A percentile compares a stretch with the other conserved stretches of the same genome.
Conservation (phyloP, 106 monocot species). For the Narthecium ossifragum region DNA sequence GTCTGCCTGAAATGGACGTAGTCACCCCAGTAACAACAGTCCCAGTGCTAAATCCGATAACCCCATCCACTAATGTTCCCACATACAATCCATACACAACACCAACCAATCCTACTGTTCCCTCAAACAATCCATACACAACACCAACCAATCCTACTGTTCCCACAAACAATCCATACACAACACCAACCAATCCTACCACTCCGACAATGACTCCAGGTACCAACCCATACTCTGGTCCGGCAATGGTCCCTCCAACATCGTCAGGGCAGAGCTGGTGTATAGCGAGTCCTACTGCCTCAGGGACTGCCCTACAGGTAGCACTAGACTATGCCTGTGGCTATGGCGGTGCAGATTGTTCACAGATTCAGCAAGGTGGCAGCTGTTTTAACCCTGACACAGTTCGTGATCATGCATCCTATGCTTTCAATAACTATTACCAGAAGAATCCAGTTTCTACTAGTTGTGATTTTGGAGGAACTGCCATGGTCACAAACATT, state of each 20-base stretch:
- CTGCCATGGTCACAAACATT: slow-evolving; percentile 53
- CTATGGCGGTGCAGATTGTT: slow-evolving; percentile 84
- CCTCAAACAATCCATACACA: too few relatives aligned
- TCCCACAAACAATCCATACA: slow-evolving; percentile 2
- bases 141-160: not conserved
- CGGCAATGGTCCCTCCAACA: not conserved
- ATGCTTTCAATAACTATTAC: slow-evolving; percentile 90
- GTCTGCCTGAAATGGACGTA: slow-evolving; percentile 20
- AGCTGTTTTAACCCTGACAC: slow-evolving; percentile 78
- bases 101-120: not conserved
- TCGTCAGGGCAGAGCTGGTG: slow-evolving; percentile 77
- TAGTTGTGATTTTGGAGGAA: slow-evolving; percentile 90
- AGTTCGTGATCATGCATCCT: slow-evolving; percentile 73
- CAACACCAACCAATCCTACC: slow-evolving; percentile 7
- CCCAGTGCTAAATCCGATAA: slow-evolving; percentile 7
- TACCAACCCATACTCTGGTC: slow-evolving; percentile 3
- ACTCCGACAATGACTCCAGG: slow-evolving; percentile 4
- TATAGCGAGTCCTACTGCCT: slow-evolving; percentile 63
- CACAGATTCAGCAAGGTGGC: slow-evolving; percentile 59
- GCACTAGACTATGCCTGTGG: slow-evolving; percentile 93
- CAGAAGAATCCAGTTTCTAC: slow-evolving; percentile 80
- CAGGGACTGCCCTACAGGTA: slow-evolving; percentile 72
- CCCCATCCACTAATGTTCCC: too few relatives aligned
- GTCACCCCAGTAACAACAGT: slow-evolving; percentile 13
- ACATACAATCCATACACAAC: too few relatives aligned